Evolutionary conservation across 441 rosid species (phyloP).

Genomic region (Populus hybrid): DNA sequence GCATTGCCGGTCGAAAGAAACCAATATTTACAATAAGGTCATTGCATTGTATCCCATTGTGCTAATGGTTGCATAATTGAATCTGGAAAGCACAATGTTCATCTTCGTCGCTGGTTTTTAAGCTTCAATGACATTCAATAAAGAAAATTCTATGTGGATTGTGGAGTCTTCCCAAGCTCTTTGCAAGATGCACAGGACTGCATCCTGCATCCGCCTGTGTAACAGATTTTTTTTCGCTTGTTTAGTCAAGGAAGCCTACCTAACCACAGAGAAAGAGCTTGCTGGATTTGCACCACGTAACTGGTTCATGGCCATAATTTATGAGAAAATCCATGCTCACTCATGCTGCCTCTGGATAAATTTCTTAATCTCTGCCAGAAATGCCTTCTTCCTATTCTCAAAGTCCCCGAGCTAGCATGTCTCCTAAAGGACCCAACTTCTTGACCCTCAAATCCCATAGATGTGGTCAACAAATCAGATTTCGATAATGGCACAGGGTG

Average conservation of each 20-base stretch:
- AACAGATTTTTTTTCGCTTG: not conserved
- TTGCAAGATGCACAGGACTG: not conserved
- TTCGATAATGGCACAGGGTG: slow-evolving; percentile 26
- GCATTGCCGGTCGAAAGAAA: not conserved
- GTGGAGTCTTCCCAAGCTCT: not conserved
- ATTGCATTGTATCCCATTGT: not conserved
- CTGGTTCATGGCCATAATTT: slow-evolving; percentile 33
- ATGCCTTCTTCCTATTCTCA: slow-evolving; percentile 33
- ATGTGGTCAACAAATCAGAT: slow-evolving; percentile 33
- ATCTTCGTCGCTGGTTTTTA: slow-evolving; percentile 3
- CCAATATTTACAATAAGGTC: not conserved
- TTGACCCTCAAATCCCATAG: slow-evolving; percentile 27
- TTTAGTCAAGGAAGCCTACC: not conserved
- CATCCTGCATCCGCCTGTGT: not conserved
- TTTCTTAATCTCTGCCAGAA: slow-evolving; percentile 55
- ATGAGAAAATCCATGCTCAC: slow-evolving; percentile 42
- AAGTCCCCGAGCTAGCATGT: slow-evolving; percentile 50
- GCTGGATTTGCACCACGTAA: slow-evolving; percentile 9
- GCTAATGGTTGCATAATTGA: not conserved
- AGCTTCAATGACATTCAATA: not conserved
- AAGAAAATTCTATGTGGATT: not conserved
- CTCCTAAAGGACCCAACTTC: slow-evolving; percentile 42
- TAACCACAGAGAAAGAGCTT: not conserved
- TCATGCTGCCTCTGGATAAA: slow-evolving; percentile 49
- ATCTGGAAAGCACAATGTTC: not conserved